Evolutionary conservation across 1,284 basidiomycete genomes (phyloP), one percentile per base, ranked within the genome.

Genomic region (Rhodotorula sp.): DNA sequence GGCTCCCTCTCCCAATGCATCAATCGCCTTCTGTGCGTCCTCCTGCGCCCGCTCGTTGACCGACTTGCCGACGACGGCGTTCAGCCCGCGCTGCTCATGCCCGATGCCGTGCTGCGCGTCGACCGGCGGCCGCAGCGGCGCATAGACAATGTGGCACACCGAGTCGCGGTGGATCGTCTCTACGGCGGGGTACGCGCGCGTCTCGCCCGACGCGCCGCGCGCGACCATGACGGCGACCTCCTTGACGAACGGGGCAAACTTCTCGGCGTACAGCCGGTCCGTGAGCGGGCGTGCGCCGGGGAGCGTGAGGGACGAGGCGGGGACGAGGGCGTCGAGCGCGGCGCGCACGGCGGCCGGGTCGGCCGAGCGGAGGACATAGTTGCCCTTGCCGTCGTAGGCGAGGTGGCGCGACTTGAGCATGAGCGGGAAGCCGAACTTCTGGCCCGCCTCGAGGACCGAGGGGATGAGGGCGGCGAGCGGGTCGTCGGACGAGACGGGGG

Each of bases 201-300:
- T 89, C 67, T 92, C 86, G 19, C 93, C 95, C 25, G 84, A 81
- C 12, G 84, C 85, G 21, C 90, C 88, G 42, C 93, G 88, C 3
- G 98, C 95, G 19, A 99, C 97, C 92, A 99, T 97, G 59, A 99
- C 95, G 0, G 96, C 94, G 44, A 98, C 89, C 81, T 99, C 96
- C 79, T 90, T 90, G 50, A 85, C 84, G 78, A 99, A 98, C 0
- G 90, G 88, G 0, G 95, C 91, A 90, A 93, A 97, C 78, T 90
- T 91, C 81, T 99, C 96, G 0, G 93, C 96, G 78, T 99, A 99
- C 8, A 98, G 84, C 1, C 89, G 84, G 64, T 88, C 85, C 1
- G 85, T 86, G 19, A 95, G 86, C 14, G 86, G 84, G 17, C 58
- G 64, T 45, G 81, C 81, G 23, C 67, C 68, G 1, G 67, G 61